A percentile compares a stretch with the other conserved stretches of the same genome.
Evolutionary conservation across 257 asterid species (phyloP).

Genomic region (Solanum sejunctum): DNA sequence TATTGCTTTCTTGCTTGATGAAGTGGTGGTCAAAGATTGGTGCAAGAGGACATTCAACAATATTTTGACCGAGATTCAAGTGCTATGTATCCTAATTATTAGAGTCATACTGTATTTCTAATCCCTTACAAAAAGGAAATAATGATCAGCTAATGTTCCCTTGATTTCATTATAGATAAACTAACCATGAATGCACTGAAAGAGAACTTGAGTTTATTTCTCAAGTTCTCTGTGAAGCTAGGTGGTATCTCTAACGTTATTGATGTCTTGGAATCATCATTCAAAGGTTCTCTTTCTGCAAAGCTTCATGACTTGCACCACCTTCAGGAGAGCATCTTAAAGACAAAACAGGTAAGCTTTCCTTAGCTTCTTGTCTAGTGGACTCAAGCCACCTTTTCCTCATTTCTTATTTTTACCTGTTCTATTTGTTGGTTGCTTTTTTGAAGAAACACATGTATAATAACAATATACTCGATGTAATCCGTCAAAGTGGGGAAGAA

Average conservation of each 20-base stretch:
- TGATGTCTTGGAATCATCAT: constrained; percentile 83
- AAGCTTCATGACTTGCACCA: constrained; percentile 56
- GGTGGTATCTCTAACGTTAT: constrained; percentile 56
- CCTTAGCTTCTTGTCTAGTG: constrained; percentile 4
- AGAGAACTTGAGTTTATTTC: constrained; percentile 31
- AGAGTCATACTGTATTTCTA: background rate
- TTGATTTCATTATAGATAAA: constrained; percentile 61
- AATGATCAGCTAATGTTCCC: constrained; percentile 12
- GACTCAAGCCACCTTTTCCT: background rate
- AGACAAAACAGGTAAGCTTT: constrained; percentile 73
- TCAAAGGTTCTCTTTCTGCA: constrained; percentile 63
- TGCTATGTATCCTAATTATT: constrained; percentile 65
- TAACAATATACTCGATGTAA: background rate
- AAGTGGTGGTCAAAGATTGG: constrained; percentile 96
- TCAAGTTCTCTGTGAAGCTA: constrained; percentile 63
- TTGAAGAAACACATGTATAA: background rate
- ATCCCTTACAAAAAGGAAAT: background rate
- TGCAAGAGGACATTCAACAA: constrained; percentile 64
- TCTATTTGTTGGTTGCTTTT: background rate
- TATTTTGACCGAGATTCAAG: constrained; percentile 41
- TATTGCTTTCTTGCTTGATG: constrained; percentile 85
- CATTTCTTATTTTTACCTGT: background rate
- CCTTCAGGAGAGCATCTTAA: constrained; percentile 73
- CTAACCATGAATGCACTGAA: constrained; percentile 33
- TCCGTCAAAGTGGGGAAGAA: background rate